Base-by-base conservation (phyloP, 2,329 filamentous ascomycete species). In the Lecanicillium sp. region DNA sequence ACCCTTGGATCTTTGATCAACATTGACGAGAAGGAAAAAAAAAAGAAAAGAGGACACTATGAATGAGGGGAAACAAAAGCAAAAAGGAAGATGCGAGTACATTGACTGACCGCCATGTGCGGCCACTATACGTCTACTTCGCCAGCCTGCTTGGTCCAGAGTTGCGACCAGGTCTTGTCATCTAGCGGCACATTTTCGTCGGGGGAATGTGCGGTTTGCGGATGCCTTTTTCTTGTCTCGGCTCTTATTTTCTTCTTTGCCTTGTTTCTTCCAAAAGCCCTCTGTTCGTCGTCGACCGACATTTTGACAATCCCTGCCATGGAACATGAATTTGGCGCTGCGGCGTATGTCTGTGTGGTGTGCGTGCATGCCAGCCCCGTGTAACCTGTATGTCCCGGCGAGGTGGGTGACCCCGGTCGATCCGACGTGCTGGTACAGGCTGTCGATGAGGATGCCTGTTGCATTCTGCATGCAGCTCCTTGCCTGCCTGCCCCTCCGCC, bases 391-490 rank as follows among this genome's bases (percentile, higher is more conserved):
- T 26, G 36, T 17, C 37, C 39, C 39, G 26, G 30, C 26, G 27
- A 19, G 15, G 39, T 30, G 39, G 39, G 17, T 39, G 21, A 17
- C 36, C 36, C 36, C 17, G 36, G 36, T 39, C 36, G 36, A 42
- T 27, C 39, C 39, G 26, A 19, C 39, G 9, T 30, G n/a, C 24
- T 42, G 39, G 39, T 41, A n/a, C n/a, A n/a, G n/a, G n/a, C n/a
- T n/a, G n/a, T n/a, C n/a, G n/a, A n/a, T n/a, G n/a, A n/a, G n/a
- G n/a, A n/a, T n/a, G n/a, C n/a, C n/a, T n/a, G n/a, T n/a, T n/a
- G n/a, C n/a, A n/a, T n/a, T n/a, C n/a, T n/a, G n/a, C n/a, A n/a
- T n/a, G n/a, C n/a, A n/a, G n/a, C n/a, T n/a, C n/a, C n/a, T n/a
- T n/a, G n/a, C n/a, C n/a, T n/a, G n/a, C n/a, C n/a, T n/a, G n/a